Evolutionary conservation across 164 flowering plant species (phyloP).

Genomic region (Piper longum): DNA sequence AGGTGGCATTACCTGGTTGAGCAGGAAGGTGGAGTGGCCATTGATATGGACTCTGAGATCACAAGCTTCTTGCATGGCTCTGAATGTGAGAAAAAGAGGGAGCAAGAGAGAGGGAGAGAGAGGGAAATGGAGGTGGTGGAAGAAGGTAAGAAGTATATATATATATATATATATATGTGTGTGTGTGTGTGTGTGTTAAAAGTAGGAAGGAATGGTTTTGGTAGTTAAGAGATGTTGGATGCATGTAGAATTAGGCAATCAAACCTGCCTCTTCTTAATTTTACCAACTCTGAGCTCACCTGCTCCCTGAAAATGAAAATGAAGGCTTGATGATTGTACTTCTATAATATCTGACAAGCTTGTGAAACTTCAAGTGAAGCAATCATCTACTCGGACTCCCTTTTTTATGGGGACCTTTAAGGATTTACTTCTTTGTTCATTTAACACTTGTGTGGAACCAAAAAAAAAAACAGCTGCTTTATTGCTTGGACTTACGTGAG

Average conservation of each 20-base stretch:
- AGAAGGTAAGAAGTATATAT: background rate
- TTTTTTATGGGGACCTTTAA: too few species aligned
- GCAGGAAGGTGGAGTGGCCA: slow-evolving; percentile 56
- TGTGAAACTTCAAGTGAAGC: too few species aligned
- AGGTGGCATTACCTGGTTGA: slow-evolving; percentile 37
- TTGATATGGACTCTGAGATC: slow-evolving; percentile 49
- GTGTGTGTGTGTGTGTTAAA: too few species aligned
- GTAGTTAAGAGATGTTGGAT: background rate
- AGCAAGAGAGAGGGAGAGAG: background rate
- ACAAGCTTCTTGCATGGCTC: slow-evolving; percentile 27
- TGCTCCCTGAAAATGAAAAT: too few species aligned
- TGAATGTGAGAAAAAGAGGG: background rate
- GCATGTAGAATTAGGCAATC: background rate
- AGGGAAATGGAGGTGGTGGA: slow-evolving; percentile 1
- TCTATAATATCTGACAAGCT: too few species aligned
- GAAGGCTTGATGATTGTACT: too few species aligned
- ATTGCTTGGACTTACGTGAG: background rate
- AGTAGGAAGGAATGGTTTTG: background rate
- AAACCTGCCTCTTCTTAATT: too few species aligned
- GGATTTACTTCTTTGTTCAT: background rate
- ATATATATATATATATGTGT: background rate
- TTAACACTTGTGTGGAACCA: background rate
- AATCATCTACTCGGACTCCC: too few species aligned
- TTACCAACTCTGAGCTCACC: too few species aligned
- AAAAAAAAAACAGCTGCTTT: background rate